A percentile compares a stretch with the other conserved stretches of the same genome.
Evolutionary conservation across 169 alveolate genomes (phyloP).

Genomic region (Neospora caninum): DNA sequence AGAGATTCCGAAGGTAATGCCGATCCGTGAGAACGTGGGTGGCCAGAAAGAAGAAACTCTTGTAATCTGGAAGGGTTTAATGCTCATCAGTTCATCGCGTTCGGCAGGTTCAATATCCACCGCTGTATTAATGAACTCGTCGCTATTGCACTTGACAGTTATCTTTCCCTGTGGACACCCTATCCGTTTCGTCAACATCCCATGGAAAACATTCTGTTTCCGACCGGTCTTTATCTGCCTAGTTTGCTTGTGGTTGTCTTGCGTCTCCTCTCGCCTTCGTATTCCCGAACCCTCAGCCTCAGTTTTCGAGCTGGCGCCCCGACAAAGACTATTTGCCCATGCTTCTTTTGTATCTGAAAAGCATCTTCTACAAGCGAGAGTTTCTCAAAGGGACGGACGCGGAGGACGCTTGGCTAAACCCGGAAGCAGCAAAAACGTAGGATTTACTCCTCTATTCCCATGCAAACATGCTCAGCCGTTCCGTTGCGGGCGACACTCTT

Average conservation of each 20-base stretch:
- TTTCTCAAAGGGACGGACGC: constrained; percentile 35
- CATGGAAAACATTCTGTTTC: no score
- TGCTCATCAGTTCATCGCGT: no score
- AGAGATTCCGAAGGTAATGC: neutral
- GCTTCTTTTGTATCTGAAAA: constrained; percentile 51
- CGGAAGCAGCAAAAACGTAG: constrained; percentile 21
- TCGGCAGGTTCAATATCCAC: no score
- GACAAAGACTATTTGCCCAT: constrained; percentile 49
- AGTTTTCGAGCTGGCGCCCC: constrained; percentile 32
- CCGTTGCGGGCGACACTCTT: no score
- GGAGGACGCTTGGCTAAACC: constrained; percentile 2
- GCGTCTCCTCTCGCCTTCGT: neutral
- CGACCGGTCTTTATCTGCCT: no score
- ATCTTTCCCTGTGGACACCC: neutral
- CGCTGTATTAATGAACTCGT: no score
- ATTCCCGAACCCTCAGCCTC: neutral
- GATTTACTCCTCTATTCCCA: neutral
- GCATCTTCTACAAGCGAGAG: constrained; percentile 22
- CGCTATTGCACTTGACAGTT: no score
- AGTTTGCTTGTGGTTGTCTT: no score
- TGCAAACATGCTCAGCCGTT: no score
- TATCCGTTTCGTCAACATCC: no score
- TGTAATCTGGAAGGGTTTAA: neutral
- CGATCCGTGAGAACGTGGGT: neutral
- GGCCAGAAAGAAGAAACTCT: neutral